Base-by-base conservation (phyloP, 345 rosid genomes). In the Nephelium lappaceum region DNA sequence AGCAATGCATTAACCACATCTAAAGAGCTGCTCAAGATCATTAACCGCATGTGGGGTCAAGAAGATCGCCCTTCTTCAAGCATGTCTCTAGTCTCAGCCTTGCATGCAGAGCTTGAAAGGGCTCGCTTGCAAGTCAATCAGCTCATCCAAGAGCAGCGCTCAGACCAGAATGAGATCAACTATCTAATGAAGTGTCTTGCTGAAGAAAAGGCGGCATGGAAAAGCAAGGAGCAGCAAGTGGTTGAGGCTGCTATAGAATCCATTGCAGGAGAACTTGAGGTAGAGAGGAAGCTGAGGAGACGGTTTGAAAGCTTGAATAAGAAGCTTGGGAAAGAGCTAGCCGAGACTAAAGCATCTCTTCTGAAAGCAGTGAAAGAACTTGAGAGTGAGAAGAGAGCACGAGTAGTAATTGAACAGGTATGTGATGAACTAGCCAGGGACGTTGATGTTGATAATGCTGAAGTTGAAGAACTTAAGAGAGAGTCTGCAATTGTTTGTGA, bases 81-180 rank as follows among this genome's bases (percentile, higher is more conserved):
- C 90, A 86, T 93, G 93, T 92, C 98, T 51, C 95, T 96, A 43
- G 86, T 96, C 86, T 94, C 99, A 16, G 97, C 99, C 78, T 81
- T 96, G 69, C 99, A 96, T 81, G 90, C 99, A 14, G 99, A 96
- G 89, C 94, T 96, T 21, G 98, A 96, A 79, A 87, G 99, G 84
- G 98, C 97, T 83, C 92, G 97, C 61, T 81, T 94, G 83, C 95
- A 89, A 83, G 92, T 96, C 83, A 96, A 96, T 79, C 97, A 94
- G 75, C 76, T 91, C 23, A 89, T 93, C 81, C 97, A 92, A 64
- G 99, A 94, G 57, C 97, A 93, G 11, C 88, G 90, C 49, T 86
- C 89, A 0, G 97, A 94, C 79, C 91, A 89, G 85, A 89, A 72
- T 65, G 99, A 96, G 79, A 83, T 93, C 31, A 85, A 73, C 84